Evolutionary conservation across 768 basidiomycete species (phyloP).

Genomic region (Lanmaoa pseudosensibilis): DNA sequence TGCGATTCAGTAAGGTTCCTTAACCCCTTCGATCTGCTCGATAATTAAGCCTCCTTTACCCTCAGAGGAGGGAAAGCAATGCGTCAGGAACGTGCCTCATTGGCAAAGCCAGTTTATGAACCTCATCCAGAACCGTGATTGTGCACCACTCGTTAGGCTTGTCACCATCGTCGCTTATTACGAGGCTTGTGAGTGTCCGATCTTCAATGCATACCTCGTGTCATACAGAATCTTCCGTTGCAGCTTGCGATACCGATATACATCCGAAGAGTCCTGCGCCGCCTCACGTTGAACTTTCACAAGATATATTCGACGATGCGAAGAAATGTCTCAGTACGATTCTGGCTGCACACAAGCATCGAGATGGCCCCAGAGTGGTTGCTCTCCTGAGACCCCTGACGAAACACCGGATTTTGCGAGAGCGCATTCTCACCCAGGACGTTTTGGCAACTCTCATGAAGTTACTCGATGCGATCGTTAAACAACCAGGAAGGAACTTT

Average conservation of each 20-base stretch:
- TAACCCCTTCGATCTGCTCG: not conserved
- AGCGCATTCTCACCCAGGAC: constrained; percentile 14
- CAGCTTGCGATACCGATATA: constrained; percentile 8
- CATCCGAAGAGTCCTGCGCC: not conserved
- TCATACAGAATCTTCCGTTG: not conserved
- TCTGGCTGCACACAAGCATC: constrained; percentile 14
- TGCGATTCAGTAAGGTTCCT: constrained; percentile 19
- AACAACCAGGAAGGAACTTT: constrained; percentile 4
- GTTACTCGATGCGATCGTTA: constrained; percentile 15
- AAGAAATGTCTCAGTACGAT: constrained; percentile 13
- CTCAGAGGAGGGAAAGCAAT: constrained; percentile 22
- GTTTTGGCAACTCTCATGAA: constrained; percentile 13
- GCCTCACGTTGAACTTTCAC: not conserved
- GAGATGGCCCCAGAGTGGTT: constrained; percentile 20
- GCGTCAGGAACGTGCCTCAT: constrained; percentile 14
- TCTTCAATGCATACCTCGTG: too few relatives aligned
- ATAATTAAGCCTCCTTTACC: not conserved
- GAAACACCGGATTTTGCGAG: constrained; percentile 13
- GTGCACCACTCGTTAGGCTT: constrained; percentile 19
- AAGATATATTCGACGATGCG: constrained; percentile 13
- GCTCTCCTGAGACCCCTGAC: constrained; percentile 25
- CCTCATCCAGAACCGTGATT: constrained; percentile 12
- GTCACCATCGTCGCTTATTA: constrained; percentile 24
- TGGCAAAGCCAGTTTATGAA: constrained; percentile 13
- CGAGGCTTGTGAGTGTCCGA: constrained; percentile 17